Conservation (phyloP, 305 asterid species). For the Fraxinus platypoda region DNA sequence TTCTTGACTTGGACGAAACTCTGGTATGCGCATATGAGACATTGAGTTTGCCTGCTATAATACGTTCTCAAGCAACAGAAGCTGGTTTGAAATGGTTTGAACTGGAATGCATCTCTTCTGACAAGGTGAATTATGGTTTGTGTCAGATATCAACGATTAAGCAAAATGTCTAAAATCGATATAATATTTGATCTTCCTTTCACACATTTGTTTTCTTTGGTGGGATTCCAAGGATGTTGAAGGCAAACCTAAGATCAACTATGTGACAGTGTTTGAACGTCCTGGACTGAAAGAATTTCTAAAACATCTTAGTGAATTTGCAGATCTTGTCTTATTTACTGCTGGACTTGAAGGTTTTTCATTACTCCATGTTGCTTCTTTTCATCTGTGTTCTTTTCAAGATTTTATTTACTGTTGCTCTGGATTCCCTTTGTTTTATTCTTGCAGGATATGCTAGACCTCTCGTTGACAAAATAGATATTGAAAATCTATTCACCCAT, state of each 20-base stretch:
- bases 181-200: constrained; percentile 26
- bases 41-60: constrained; percentile 54
- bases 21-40: constrained; percentile 74
- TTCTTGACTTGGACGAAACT: constrained; percentile 84
- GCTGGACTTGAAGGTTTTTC: constrained; percentile 80
- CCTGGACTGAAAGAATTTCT: constrained; percentile 77
- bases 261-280: constrained; percentile 89
- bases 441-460: constrained; percentile 83
- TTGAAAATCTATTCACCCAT: constrained; percentile 49
- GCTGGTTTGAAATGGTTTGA: constrained; percentile 80
- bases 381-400: background rate
- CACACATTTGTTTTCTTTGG: background rate
- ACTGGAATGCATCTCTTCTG: constrained; percentile 64
- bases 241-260: constrained; percentile 78
- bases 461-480: constrained; percentile 89
- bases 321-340: constrained; percentile 77
- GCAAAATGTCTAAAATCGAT: constrained; percentile 1
- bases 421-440: background rate
- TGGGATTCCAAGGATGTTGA: constrained; percentile 61
- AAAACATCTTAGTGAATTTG: constrained; percentile 73
- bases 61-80: constrained; percentile 66
- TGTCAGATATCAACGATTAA: background rate
- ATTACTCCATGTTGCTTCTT: constrained; percentile 15
- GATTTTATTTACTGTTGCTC: background rate
- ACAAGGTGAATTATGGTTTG: constrained; percentile 42